Evolutionary conservation across 2,329 filamentous ascomycete genomes (phyloP), one percentile per base, ranked within the genome.

Genomic region (Pseudocercospora vitis): DNA sequence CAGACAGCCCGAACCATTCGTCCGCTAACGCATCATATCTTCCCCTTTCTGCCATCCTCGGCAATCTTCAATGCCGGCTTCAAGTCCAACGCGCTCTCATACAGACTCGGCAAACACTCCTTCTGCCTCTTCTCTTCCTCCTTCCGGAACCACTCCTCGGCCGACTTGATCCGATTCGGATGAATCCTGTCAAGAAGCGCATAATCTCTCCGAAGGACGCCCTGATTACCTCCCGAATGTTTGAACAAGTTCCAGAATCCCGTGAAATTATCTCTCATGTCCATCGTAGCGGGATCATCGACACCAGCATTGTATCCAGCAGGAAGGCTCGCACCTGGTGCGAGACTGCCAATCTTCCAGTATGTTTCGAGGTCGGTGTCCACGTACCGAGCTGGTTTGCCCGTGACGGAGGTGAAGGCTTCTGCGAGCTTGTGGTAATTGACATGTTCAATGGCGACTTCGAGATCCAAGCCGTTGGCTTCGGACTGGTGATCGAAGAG

Each of bases 241-340:
- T 67, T 71, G 69, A 73, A 81, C 48, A 75, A 54, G 51, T 72
- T 76, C 75, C 78, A 81, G 58, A 77, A 81, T 0, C 73, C 78
- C 0, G 73, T 74, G 58, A 82, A 82, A 58, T 81, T 82, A 40
- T 77, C 63, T 28, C 66, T 64, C 4, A 76, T 51, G 1, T 63
- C 77, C 69, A 76, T 67, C 8, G 68, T 62, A 2, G 70, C 66
- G 14, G 69, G 60, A 56, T 75, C 74, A 4, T 52, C 39, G 12
- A 18, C 19, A 16, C 67, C 65, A 8, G 68, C 63, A 55, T 70
- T 74, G 47, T 63, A 65, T 31, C 56, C 55, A 62, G 5, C 76
- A 59, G n/a, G 78, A 71, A 73, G 72, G 77, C 53, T 77, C 70
- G 0, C 76, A 28, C 32, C 50, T 1, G 19, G 26, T 63, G 7